These are phyloP conservation scores for Nigrospora oryzae DNA, from an alignment of 2,329 filamentous ascomycete species.

Conservation along the genomic window DNA sequence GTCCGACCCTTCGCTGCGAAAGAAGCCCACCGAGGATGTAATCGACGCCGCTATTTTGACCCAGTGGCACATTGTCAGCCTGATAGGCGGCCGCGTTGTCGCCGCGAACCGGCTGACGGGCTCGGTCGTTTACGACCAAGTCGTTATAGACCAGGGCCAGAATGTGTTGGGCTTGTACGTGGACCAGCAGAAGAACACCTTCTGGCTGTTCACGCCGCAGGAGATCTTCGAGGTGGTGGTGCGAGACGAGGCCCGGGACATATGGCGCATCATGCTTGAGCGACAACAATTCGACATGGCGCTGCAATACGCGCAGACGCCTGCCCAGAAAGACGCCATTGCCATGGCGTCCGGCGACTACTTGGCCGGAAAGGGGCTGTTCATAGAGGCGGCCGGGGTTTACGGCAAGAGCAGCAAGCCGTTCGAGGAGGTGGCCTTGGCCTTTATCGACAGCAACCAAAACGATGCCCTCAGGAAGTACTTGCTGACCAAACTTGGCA, in stretches of 20 bases:
- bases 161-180: constrained; percentile 75
- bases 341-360: constrained; percentile 88
- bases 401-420: constrained; percentile 95
- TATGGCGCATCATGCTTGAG: constrained; percentile 90
- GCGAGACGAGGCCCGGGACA: constrained; percentile 80
- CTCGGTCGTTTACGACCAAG: constrained; percentile 77
- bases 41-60: constrained; percentile 78
- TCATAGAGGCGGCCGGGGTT: constrained; percentile 75
- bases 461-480: constrained; percentile 89
- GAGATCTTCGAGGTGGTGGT: constrained; percentile 94
- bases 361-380: constrained; percentile 73
- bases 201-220: constrained; percentile 86
- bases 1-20: constrained; percentile 56
- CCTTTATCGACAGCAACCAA: constrained; percentile 83
- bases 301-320: constrained; percentile 72
- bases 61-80: constrained; percentile 83
- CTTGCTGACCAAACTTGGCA: constrained; percentile 72
- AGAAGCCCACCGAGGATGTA: constrained; percentile 58
- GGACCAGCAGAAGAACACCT: constrained; percentile 91
- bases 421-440: constrained; percentile 90
- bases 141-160: constrained; percentile 72
- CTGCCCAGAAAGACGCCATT: constrained; percentile 79
- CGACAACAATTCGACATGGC: constrained; percentile 84
- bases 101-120: constrained; percentile 84
- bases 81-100: constrained; percentile 76